A percentile compares a stretch with the other conserved stretches of the same genome.
Evolutionary conservation across 192 early-diverging fungal species (phyloP).

Genomic region (Spizellomyces punctatus): DNA sequence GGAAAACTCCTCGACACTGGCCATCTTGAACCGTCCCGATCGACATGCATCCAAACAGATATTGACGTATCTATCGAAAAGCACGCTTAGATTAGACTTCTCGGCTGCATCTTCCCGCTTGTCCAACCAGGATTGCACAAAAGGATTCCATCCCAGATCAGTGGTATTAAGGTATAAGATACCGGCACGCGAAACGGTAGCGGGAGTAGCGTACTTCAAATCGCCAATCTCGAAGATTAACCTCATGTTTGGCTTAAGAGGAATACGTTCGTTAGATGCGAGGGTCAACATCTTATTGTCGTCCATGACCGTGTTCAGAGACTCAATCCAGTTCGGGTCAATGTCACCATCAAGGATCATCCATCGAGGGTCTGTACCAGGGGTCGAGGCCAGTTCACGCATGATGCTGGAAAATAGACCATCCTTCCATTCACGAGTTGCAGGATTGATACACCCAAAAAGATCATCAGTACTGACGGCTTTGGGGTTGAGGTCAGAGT

Average conservation of each 20-base stretch:
- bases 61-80: conserved; percentile 67
- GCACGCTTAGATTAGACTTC: conserved; percentile 58
- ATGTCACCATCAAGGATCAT: conserved; percentile 68
- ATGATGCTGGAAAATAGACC: conserved; percentile 66
- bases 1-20: conserved; percentile 65
- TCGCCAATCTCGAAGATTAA: conserved; percentile 69
- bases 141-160: conserved; percentile 69
- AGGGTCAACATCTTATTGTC: conserved; percentile 72
- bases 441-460: conserved; percentile 68
- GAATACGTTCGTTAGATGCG: conserved; percentile 69
- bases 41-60: conserved; percentile 57
- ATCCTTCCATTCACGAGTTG: conserved; percentile 72
- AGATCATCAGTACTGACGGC: conserved; percentile 69
- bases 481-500: conserved; percentile 63
- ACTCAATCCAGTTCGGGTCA: conserved; percentile 72
- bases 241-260: conserved; percentile 64
- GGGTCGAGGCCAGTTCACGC: conserved; percentile 59
- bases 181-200: conserved; percentile 69
- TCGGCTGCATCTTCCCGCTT: conserved; percentile 64
- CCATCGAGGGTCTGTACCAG: conserved; percentile 66
- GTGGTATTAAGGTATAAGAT: conserved; percentile 66
- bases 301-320: conserved; percentile 70
- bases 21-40: conserved; percentile 64
- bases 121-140: conserved; percentile 68
- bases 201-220: conserved; percentile 71